A percentile compares a stretch with the other conserved stretches of the same genome.
Conservation (phyloP, 306 rosid genomes). For the Quillaja saponaria region DNA sequence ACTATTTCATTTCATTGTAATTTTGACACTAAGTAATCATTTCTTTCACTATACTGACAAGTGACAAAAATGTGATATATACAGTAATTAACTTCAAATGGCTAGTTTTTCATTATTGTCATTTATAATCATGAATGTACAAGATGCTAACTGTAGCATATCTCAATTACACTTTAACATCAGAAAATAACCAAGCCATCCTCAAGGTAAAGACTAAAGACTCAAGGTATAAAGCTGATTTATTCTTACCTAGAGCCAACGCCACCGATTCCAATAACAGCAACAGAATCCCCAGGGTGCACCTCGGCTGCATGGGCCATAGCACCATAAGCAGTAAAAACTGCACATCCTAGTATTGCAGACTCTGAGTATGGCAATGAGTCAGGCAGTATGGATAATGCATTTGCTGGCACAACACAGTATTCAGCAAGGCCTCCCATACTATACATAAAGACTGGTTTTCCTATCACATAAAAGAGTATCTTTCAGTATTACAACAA, state of each 20-base stretch:
- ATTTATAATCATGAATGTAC: background rate
- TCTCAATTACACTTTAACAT: constrained; percentile 23
- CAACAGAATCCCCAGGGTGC: constrained; percentile 90
- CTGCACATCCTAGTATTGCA: constrained; percentile 97
- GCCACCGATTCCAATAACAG: constrained; percentile 91
- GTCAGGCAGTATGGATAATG: constrained; percentile 59
- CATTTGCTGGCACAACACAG: constrained; percentile 94
- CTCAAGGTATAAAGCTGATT: constrained; percentile 1
- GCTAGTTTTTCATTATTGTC: constrained; percentile 11
- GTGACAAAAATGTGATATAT: background rate
- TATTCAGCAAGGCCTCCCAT: constrained; percentile 99
- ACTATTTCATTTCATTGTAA: no score
- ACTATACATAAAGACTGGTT: constrained; percentile 85
- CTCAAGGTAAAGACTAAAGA: constrained; percentile 14
- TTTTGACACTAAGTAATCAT: no score
- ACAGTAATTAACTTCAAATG: background rate
- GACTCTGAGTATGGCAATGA: constrained; percentile 84
- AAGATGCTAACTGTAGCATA: constrained; percentile 4
- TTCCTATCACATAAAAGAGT: constrained; percentile 50
- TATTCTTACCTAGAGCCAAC: constrained; percentile 84
- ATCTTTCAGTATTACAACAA: constrained; percentile 30
- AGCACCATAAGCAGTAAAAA: constrained; percentile 96
- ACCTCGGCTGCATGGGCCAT: constrained; percentile 98
- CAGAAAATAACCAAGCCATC: background rate
- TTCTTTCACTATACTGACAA: no score